Conservation (phyloP, 2,329 filamentous ascomycete genomes). For the Ophiobolus disseminans region DNA sequence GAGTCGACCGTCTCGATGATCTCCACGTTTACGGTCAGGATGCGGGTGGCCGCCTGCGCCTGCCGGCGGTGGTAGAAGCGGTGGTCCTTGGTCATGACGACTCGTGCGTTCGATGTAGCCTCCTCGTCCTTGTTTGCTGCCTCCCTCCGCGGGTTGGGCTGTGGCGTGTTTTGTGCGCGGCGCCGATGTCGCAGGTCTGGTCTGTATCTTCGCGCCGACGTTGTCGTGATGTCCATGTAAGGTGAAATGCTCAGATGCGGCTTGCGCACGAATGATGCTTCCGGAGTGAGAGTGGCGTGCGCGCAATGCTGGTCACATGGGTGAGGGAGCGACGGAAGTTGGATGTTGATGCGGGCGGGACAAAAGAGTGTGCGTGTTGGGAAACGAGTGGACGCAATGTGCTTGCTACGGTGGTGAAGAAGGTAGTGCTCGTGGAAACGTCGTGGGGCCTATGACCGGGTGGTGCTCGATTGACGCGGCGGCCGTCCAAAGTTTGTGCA, state of each 20-base stretch:
- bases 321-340: conserved; percentile 38
- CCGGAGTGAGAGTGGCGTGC: conserved; percentile 29
- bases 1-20: conserved; percentile 40
- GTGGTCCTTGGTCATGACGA: conserved; percentile 42
- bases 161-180: conserved; percentile 19
- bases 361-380: conserved; percentile 45
- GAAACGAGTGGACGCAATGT: conserved; percentile 53
- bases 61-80: conserved; percentile 44
- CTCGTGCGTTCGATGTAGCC: conserved; percentile 18
- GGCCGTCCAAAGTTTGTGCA: too few species aligned
- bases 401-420: conserved; percentile 43
- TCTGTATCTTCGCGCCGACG: conserved; percentile 33
- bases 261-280: conserved; percentile 25
- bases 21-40: conserved; percentile 40
- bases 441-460: too few species aligned
- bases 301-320: conserved; percentile 33
- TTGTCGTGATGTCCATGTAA: conserved; percentile 40
- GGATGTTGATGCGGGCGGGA: conserved; percentile 23
- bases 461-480: too few species aligned
- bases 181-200: conserved; percentile 33
- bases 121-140: conserved; percentile 12
- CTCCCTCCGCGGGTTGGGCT: conserved; percentile 6
- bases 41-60: conserved; percentile 20
- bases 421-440: too few species aligned
- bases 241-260: conserved; percentile 17